Percentiles rank a stretch among this genome's conserved stretches.
Evolutionary conservation across 1,284 basidiomycete species (phyloP).

Genomic region (Cronartium ribicola): DNA sequence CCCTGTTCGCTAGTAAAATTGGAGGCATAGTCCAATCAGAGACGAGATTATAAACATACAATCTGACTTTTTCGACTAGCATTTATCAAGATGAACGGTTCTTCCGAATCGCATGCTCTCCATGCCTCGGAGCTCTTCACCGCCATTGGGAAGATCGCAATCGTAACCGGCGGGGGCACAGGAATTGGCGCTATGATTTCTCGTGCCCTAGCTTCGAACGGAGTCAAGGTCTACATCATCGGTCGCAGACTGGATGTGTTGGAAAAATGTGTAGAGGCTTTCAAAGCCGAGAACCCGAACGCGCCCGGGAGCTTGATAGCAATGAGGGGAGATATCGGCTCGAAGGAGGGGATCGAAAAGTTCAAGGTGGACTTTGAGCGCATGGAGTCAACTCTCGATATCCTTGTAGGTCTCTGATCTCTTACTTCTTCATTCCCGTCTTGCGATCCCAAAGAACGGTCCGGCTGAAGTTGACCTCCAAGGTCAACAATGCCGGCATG

Average conservation of each 20-base stretch:
- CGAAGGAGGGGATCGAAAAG: background rate
- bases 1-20: too few species aligned
- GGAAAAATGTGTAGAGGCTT: conserved; percentile 40
- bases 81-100: too few species aligned
- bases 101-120: too few species aligned
- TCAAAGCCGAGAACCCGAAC: too few species aligned
- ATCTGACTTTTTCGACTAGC: too few species aligned
- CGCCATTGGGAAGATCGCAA: conserved; percentile 56
- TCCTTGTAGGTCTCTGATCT: background rate
- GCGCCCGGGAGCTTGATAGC: too few species aligned
- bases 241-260: conserved; percentile 44
- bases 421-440: background rate
- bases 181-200: conserved; percentile 71
- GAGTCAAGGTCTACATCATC: conserved; percentile 69
- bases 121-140: background rate
- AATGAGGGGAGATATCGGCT: background rate
- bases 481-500: background rate
- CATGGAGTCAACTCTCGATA: background rate
- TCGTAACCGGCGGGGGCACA: conserved; percentile 74
- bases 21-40: too few species aligned
- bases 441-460: background rate
- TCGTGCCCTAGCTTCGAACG: conserved; percentile 67
- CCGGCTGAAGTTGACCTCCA: background rate
- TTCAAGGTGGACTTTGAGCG: background rate
- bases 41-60: too few species aligned